Evolutionary conservation across 768 basidiomycete genomes (phyloP), one percentile per base, ranked within the genome.

Genomic region (Hemileccinum impolitum): DNA sequence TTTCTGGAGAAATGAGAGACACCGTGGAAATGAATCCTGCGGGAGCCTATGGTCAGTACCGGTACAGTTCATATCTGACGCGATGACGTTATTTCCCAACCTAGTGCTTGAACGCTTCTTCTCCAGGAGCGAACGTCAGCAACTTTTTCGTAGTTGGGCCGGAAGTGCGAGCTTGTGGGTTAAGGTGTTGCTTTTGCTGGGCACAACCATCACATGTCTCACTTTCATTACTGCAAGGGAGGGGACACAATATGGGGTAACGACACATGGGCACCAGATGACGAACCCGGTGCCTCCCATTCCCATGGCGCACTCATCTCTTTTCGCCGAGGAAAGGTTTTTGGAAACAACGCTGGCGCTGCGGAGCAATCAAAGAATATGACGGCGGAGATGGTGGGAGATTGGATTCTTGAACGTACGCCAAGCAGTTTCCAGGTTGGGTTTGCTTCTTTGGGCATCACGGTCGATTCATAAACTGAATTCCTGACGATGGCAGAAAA

Each of bases 1-100:
- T 97, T 35, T 93, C 90, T 0, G 95, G 95, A 11, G 95, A 98
- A 69, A 96, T 97, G 85, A 86, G 87, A 63, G 91, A 95, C 56
- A 94, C 92, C 0, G 90, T 92, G 5, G 82, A 90, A 61, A 76
- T 94, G 71, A 83, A 87, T 61, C 86, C 86, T 13, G 87, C 85
- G 13, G 90, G 86, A 14, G 81, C 84, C 42, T 88, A 90, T 63
- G 84, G 85, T 85, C 42, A 25, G 73, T 54, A 9, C 17, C 17
- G 31, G 18, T 34, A 18, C 3, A 17, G 23, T 41, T 23, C n/a
- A 23, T 21, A 21, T 48, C 15, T 21, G 42, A 26, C 21, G 4
- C 18, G 34, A 39, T 53, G 15, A 4, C 12, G 26, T 47, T 15
- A 47, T 12, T 28, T 4, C 15, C 3, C 13, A 6, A 42, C 4